Percentiles rank a stretch among this genome's conserved stretches.
phyloP scores from a whole-genome alignment of 106 monocot genomes.

The Phalaenopsis aphrodite region DNA sequence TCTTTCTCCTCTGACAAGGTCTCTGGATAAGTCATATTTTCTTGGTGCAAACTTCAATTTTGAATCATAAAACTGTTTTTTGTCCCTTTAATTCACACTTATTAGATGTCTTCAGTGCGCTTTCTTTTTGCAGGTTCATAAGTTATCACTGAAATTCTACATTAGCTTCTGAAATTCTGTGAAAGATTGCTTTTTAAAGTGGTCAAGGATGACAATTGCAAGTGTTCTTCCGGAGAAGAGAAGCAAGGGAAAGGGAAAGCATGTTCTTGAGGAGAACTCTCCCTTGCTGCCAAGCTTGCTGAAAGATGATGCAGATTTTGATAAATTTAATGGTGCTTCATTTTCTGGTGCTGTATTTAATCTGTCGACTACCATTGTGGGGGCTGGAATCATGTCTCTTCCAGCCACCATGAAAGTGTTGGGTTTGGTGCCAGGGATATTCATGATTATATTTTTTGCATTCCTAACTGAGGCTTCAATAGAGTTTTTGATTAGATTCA shows the following conservation, averaged over 20 bases:
- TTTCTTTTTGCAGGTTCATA: not conserved
- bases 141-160: not conserved
- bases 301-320: conserved; percentile 30
- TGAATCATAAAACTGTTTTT: not conserved
- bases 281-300: conserved; percentile 51
- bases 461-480: conserved; percentile 81
- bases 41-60: not conserved
- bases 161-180: not conserved
- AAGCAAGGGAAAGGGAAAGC: conserved; percentile 24
- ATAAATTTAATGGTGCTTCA: conserved; percentile 74
- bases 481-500: conserved; percentile 70
- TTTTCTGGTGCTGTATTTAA: conserved; percentile 90
- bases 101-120: not conserved
- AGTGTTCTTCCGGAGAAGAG: conserved; percentile 21
- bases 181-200: not conserved
- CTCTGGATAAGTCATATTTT: not conserved
- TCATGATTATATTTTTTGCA: conserved; percentile 61
- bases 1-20: not conserved
- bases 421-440: conserved; percentile 71
- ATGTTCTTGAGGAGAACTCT: conserved; percentile 41
- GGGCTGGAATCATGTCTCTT: conserved; percentile 93
- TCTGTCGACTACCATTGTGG: conserved; percentile 86
- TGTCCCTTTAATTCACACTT: not conserved
- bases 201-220: conserved; percentile 42
- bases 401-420: conserved; percentile 86